Evolutionary conservation across 495 filamentous ascomycete genomes (phyloP), one percentile per base, ranked within the genome.

Genomic region (Lentithecium fluviatile): DNA sequence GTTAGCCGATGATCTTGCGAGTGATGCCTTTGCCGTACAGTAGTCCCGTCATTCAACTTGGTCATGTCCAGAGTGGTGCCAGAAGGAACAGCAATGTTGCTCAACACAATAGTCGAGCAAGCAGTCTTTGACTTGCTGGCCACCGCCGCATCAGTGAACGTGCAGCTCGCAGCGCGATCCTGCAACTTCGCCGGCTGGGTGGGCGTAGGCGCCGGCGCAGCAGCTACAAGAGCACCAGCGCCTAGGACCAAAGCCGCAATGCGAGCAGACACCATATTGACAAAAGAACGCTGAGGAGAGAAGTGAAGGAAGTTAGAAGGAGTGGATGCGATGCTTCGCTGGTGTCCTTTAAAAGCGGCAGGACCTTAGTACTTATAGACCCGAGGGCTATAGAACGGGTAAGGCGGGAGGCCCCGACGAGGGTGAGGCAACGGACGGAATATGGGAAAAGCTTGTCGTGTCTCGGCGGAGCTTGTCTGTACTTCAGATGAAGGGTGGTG

Each of bases 61-160:
- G 75, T 76, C 46, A 82, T 62, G 60, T 82, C 77, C 6, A 82
- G 71, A 0, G 80, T 82, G 10, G 68, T 64, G 12, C 77, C 77
- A 15, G 78, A 72, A 4, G 80, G 79, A 23, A 82, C 79, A 32
- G 68, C 69, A 46, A 82, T 69, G 32, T 69, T 72, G 24, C 67
- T 67, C 7, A 82, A 70, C 11, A 73, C 61, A 38, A 82, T 80
- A 38, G 73, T 75, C 5, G 76, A 70, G 64, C 79, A 82, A 20
- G 69, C 70, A 37, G 67, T 67, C 68, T 78, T 77, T 12, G 69
- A 73, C 17, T 66, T 70, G 63, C 65, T 73, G 5, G 74, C 78
- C 2, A 72, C 55, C 23, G 74, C 60, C 38, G 76, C 72, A 59
- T 69, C 70, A 37, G 58, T 72, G 62, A 81, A 76, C 7, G 75